Percentiles rank a stretch among this genome's conserved stretches.
phyloP scores from a whole-genome alignment of 2,329 filamentous ascomycete genomes.

The Ophiognomonia clavigignenti-juglandacearum region DNA sequence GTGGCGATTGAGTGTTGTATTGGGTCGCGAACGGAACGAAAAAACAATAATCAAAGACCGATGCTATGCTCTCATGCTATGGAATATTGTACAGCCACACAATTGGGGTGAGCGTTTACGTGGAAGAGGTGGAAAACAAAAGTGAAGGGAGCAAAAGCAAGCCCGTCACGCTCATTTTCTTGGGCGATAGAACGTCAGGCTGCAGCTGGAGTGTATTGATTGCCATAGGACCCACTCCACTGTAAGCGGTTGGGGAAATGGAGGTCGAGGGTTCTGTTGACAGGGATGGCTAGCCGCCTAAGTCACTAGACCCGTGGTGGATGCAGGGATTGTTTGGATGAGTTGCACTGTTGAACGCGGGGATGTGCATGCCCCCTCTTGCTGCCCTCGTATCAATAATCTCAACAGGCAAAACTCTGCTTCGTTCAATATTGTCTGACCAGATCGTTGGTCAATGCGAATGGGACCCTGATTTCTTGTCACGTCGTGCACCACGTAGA shows the following conservation, averaged over 20 bases:
- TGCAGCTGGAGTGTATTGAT: neutral
- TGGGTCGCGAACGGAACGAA: conserved; percentile 7
- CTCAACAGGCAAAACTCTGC: no score
- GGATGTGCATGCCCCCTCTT: no score
- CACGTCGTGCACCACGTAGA: no score
- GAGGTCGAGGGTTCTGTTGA: no score
- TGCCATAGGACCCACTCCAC: no score
- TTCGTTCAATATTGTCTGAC: no score
- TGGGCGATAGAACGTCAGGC: neutral
- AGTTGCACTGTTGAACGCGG: no score
- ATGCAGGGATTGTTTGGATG: no score
- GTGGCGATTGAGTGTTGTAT: conserved; percentile 7
- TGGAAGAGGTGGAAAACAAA: neutral
- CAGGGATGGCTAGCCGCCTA: no score
- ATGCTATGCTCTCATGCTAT: conserved; percentile 16
- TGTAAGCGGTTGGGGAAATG: neutral
- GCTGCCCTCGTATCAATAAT: no score
- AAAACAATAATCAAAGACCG: conserved; percentile 1
- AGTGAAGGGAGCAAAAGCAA: neutral
- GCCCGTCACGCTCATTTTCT: neutral
- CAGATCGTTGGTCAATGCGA: no score
- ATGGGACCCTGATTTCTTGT: no score
- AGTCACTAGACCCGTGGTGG: neutral
- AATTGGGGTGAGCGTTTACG: conserved; percentile 8
- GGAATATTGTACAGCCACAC: conserved; percentile 13